Percentiles rank a stretch among this genome's conserved stretches.
Conservation (phyloP, 2,329 filamentous ascomycete genomes). For the Pseudogymnoascus sp. region DNA sequence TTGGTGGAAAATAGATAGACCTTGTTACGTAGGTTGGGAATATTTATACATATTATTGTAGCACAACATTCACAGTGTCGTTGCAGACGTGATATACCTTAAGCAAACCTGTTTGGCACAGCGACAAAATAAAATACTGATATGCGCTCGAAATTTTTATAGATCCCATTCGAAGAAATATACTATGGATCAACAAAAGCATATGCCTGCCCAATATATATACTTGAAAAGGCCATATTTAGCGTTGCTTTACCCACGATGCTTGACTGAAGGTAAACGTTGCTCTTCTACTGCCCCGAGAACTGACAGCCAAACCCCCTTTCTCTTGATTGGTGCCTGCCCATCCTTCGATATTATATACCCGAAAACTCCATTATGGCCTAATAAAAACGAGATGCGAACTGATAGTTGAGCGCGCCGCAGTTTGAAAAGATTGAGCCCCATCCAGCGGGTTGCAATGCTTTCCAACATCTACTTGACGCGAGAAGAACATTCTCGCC, state of each 20-base stretch:
- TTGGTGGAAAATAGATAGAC: slow-evolving; percentile 9
- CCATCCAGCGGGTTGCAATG: not conserved
- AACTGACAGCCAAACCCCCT: not conserved
- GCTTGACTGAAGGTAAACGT: not conserved
- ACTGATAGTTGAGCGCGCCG: not conserved
- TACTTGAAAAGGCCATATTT: not conserved
- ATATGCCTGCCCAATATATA: not conserved
- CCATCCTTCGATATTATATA: not conserved
- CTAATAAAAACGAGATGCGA: not conserved
- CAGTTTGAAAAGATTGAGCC: not conserved
- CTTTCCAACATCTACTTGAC: not conserved
- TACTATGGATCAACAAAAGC: not conserved
- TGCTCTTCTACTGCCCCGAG: not conserved
- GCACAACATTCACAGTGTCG: not conserved
- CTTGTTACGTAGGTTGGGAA: not conserved
- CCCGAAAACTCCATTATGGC: not conserved
- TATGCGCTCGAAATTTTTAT: too few species aligned
- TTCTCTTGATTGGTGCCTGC: not conserved
- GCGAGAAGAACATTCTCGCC: not conserved
- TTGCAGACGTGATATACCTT: not conserved
- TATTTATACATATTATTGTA: not conserved
- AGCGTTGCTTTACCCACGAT: not conserved
- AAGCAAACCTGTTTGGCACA: not conserved
- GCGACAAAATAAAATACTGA: not conserved
- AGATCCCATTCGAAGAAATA: not conserved